These are phyloP conservation scores for Alternaria rosae DNA, from an alignment of 2,329 filamentous ascomycete species.

Conservation along the genomic window DNA sequence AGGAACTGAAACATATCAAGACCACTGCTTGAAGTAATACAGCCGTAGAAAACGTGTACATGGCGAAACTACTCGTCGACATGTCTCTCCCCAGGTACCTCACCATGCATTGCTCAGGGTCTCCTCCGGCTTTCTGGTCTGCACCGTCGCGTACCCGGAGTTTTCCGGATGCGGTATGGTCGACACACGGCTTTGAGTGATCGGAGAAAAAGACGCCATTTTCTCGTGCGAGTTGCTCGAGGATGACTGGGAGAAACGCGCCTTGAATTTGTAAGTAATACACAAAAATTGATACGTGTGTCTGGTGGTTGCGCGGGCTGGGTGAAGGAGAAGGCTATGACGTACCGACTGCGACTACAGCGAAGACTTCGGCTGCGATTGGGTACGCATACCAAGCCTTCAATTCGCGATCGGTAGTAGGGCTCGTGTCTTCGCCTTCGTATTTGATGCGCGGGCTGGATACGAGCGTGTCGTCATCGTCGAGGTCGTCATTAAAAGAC, in stretches of 20 bases:
- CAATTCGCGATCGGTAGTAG: conserved; percentile 81
- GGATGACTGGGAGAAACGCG: conserved; percentile 89
- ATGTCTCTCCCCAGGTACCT: conserved; percentile 79
- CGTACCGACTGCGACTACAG: conserved; percentile 83
- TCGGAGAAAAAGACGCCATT: conserved; percentile 84
- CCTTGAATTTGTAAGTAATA: conserved; percentile 57
- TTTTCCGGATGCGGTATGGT: conserved; percentile 58
- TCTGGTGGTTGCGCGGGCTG: not conserved
- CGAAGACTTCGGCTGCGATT: conserved; percentile 91
- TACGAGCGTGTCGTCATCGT: conserved; percentile 7
- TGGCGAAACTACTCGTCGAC: conserved; percentile 91
- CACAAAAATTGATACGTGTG: not conserved
- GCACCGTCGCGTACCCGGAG: conserved; percentile 17
- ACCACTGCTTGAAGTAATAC: conserved; percentile 86
- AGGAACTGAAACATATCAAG: conserved; percentile 90
- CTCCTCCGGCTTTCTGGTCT: conserved; percentile 20
- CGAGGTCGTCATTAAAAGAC: conserved; percentile 19
- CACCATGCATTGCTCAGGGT: conserved; percentile 73
- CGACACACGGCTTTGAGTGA: conserved; percentile 73
- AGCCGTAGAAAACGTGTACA: conserved; percentile 93
- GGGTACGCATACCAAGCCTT: conserved; percentile 90
- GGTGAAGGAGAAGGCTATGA: not conserved
- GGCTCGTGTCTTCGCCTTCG: conserved; percentile 61
- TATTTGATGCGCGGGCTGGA: conserved; percentile 21
- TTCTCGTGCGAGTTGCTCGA: conserved; percentile 89